Conservation (phyloP, 2,329 filamentous ascomycete species). For the Penicillium frequentans region DNA sequence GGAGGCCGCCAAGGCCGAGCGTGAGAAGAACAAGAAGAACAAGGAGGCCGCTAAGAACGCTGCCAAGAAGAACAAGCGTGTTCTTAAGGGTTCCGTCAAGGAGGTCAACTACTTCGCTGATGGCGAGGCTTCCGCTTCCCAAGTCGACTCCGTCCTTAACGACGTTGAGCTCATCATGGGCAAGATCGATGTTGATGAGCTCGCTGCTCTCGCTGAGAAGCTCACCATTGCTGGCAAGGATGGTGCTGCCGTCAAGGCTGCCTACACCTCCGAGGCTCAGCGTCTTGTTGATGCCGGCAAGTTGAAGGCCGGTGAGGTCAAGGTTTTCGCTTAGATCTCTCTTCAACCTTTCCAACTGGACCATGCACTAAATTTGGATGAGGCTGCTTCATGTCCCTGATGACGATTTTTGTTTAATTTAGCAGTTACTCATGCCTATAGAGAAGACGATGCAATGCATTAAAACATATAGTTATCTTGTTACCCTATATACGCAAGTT, state of each 20-base stretch:
- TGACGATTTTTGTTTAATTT: not conserved
- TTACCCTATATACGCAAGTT: not conserved
- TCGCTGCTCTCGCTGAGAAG: constrained; percentile 78
- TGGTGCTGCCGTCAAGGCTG: constrained; percentile 77
- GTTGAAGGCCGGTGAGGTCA: constrained; percentile 79
- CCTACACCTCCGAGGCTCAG: constrained; percentile 77
- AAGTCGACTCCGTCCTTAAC: constrained; percentile 78
- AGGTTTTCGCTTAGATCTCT: constrained; percentile 47
- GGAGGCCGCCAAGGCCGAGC: constrained; percentile 78
- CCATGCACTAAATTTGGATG: not conserved
- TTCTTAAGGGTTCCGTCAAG: constrained; percentile 90
- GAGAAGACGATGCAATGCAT: constrained; percentile 5
- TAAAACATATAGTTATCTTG: not conserved
- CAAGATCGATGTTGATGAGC: constrained; percentile 89
- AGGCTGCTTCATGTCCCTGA: not conserved
- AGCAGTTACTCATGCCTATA: constrained; percentile 1
- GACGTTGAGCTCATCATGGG: constrained; percentile 85
- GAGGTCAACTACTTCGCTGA: constrained; percentile 93
- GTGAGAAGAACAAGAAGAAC: constrained; percentile 85
- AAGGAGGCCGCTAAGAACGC: constrained; percentile 99
- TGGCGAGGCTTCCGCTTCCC: constrained; percentile 69
- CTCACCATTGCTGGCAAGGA: constrained; percentile 75
- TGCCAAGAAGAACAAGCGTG: constrained; percentile 99
- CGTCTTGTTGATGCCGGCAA: constrained; percentile 78
- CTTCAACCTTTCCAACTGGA: not conserved